Conservation (phyloP, 176 grass and related monocot genomes). For the Ensete ventricosum region DNA sequence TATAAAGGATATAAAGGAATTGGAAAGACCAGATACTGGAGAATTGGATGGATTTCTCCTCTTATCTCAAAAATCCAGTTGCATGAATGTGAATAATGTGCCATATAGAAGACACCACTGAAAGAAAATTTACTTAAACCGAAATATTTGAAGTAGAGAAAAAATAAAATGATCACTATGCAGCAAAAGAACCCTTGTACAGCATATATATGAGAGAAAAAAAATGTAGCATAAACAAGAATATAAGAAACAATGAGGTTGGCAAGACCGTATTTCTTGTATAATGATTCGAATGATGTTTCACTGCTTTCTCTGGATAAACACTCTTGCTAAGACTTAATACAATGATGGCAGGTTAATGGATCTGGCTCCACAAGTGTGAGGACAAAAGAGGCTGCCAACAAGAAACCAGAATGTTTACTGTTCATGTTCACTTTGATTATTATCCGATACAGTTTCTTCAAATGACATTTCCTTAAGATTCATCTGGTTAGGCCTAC, state of each 20-base stretch:
- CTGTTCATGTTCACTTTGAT: background rate
- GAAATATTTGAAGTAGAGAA: background rate
- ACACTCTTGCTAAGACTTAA: background rate
- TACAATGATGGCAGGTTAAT: background rate
- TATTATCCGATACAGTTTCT: constrained; percentile 23
- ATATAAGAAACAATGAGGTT: background rate
- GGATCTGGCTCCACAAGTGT: background rate
- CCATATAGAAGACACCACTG: background rate
- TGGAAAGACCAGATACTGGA: background rate
- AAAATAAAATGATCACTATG: background rate
- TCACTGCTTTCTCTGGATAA: background rate
- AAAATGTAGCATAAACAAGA: background rate
- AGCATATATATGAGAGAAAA: background rate
- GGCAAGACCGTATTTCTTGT: background rate
- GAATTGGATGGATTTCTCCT: background rate
- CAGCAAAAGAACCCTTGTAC: background rate
- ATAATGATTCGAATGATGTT: background rate
- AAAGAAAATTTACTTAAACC: too few species aligned
- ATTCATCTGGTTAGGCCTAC: background rate
- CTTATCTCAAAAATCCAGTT: background rate
- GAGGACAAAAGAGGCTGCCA: background rate
- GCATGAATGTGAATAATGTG: background rate
- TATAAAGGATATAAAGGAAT: background rate
- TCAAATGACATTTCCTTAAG: constrained; percentile 26
- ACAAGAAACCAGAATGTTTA: background rate